These are phyloP conservation scores for Citrullus colocynthis DNA, from an alignment of 306 rosid species.

Conservation along the genomic window DNA sequence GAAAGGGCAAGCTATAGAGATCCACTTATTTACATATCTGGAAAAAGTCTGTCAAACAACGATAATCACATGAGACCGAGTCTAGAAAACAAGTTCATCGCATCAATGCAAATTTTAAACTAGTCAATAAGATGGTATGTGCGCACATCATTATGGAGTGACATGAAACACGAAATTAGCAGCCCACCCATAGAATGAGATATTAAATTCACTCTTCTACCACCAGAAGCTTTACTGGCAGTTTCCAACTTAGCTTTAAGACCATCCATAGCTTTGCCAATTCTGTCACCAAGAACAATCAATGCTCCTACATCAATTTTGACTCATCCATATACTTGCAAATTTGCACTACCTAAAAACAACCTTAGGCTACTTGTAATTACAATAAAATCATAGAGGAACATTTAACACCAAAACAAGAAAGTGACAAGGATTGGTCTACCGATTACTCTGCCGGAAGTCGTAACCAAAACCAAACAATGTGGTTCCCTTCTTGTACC, in stretches of 20 bases:
- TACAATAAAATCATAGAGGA: not conserved
- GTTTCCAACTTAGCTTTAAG: constrained; percentile 64
- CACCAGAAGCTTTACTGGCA: constrained; percentile 78
- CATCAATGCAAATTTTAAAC: constrained; percentile 2
- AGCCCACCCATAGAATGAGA: constrained; percentile 96
- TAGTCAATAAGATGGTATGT: constrained; percentile 12
- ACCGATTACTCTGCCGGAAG: constrained; percentile 93
- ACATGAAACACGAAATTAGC: constrained; percentile 55
- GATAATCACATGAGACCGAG: constrained; percentile 9
- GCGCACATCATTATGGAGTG: constrained; percentile 64
- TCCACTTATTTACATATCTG: constrained; percentile 85
- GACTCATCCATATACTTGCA: not conserved
- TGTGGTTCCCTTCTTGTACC: constrained; percentile 81
- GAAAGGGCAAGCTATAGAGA: constrained; percentile 82
- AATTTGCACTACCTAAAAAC: not conserved
- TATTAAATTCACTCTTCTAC: constrained; percentile 74
- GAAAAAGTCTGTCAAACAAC: constrained; percentile 52
- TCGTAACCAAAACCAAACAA: constrained; percentile 94
- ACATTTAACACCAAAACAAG: not conserved
- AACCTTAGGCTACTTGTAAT: constrained; percentile 1
- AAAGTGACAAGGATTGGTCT: not conserved
- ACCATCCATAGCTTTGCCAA: constrained; percentile 61
- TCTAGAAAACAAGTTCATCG: not conserved
- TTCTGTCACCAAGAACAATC: constrained; percentile 31
- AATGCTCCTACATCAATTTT: not conserved